phyloP scores from a whole-genome alignment of 2,329 filamentous ascomycete genomes.

The Rhynchosporium graminicola region DNA sequence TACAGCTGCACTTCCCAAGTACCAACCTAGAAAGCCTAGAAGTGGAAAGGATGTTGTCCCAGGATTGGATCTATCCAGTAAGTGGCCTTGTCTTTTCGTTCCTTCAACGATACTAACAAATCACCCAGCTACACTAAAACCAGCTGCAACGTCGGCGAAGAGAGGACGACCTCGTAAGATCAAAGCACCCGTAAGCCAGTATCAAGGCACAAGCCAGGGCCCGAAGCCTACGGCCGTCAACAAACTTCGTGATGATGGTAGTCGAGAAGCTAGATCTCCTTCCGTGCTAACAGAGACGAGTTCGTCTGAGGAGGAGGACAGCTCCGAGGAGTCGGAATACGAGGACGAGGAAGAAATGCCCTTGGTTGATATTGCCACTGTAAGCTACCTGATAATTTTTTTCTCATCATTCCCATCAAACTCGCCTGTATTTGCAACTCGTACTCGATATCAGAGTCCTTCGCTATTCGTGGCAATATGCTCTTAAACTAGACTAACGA shows the following conservation, averaged over 20 bases:
- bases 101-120: neutral
- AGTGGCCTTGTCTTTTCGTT: slow-evolving; percentile 22
- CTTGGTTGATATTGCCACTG: slow-evolving; percentile 36
- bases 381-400: slow-evolving; percentile 27
- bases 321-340: slow-evolving; percentile 40
- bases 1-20: slow-evolving; percentile 39
- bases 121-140: slow-evolving; percentile 22
- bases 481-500: neutral
- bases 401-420: neutral
- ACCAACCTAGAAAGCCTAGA: slow-evolving; percentile 37
- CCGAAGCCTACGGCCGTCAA: slow-evolving; percentile 30
- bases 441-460: neutral
- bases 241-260: slow-evolving; percentile 28
- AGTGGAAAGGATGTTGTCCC: slow-evolving; percentile 38
- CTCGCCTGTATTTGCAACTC: neutral
- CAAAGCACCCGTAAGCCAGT: slow-evolving; percentile 31
- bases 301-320: slow-evolving; percentile 39
- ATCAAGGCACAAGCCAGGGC: slow-evolving; percentile 36
- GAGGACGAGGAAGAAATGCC: slow-evolving; percentile 39
- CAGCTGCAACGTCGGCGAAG: slow-evolving; percentile 30
- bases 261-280: slow-evolving; percentile 26
- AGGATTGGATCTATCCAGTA: slow-evolving; percentile 37
- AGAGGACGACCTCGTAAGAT: slow-evolving; percentile 33
- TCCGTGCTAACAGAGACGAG: slow-evolving; percentile 36
- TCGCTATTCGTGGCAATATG: neutral